These are phyloP conservation scores for Glaciozyma martinii DNA, from an alignment of 768 basidiomycete genomes.

Conservation along the genomic window DNA sequence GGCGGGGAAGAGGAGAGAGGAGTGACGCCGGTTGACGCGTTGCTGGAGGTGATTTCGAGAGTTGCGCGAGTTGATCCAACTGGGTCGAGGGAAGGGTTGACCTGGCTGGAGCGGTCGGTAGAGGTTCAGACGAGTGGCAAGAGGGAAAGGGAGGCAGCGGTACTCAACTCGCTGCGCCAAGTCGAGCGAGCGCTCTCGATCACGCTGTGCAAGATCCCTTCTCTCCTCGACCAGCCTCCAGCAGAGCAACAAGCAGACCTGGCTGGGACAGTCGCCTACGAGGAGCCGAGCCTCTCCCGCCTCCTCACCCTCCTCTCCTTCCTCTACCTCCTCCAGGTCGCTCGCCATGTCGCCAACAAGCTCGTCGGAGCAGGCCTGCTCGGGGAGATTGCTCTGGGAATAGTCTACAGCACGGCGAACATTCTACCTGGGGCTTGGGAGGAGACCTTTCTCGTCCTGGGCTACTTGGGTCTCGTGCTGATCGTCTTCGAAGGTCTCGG, in stretches of 20 bases:
- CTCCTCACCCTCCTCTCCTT: constrained; percentile 51
- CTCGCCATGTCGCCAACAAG: constrained; percentile 43
- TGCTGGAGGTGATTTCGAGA: background rate
- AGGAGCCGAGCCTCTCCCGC: constrained; percentile 38
- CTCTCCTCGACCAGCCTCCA: too few relatives aligned
- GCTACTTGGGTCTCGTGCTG: constrained; percentile 47
- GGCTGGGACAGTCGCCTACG: constrained; percentile 32
- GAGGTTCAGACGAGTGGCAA: background rate
- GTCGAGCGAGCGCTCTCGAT: too few relatives aligned
- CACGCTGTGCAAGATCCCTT: too few relatives aligned
- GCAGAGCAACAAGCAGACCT: background rate
- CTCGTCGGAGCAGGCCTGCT: constrained; percentile 47
- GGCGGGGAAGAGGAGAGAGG: background rate
- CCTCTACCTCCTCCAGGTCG: constrained; percentile 49
- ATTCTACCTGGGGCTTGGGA: constrained; percentile 45
- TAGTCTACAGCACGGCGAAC: constrained; percentile 51
- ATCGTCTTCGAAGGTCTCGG: constrained; percentile 48
- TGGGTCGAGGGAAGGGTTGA: background rate
- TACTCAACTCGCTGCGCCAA: background rate
- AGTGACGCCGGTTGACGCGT: background rate
- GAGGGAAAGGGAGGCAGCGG: background rate
- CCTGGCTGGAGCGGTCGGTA: background rate
- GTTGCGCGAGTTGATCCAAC: background rate
- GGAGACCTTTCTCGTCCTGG: constrained; percentile 45
- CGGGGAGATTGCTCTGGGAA: constrained; percentile 52